A percentile compares a stretch with the other conserved stretches of the same genome.
These are phyloP conservation scores for Suhomyces coccinellae DNA, from an alignment of 1,139 yeast genomes.

Conservation along the genomic window DNA sequence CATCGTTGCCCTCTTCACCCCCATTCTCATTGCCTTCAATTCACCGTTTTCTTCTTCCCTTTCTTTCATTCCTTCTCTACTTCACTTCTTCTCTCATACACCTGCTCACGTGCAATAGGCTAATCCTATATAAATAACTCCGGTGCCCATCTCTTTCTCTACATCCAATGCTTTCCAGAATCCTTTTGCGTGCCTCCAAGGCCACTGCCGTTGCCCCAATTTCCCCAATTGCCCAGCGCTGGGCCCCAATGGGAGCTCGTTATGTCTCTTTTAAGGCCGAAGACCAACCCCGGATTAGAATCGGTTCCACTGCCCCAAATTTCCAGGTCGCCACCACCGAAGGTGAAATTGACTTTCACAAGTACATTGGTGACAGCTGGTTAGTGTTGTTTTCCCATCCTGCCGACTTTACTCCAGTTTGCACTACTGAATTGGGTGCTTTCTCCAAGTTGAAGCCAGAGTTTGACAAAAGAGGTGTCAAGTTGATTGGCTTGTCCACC, in stretches of 20 bases:
- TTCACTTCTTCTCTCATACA: not conserved
- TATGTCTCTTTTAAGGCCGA: slow-evolving; percentile 54
- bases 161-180: slow-evolving; percentile 16
- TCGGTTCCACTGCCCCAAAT: slow-evolving; percentile 77
- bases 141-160: not conserved
- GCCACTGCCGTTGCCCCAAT: slow-evolving; percentile 6
- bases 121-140: not conserved
- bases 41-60: not conserved
- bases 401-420: slow-evolving; percentile 85
- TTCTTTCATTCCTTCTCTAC: not conserved
- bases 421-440: slow-evolving; percentile 89
- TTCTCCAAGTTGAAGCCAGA: slow-evolving; percentile 83
- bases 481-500: slow-evolving; percentile 78
- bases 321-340: slow-evolving; percentile 71
- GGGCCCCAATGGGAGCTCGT: slow-evolving; percentile 21
- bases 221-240: not conserved
- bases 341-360: slow-evolving; percentile 76
- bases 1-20: not conserved
- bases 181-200: slow-evolving; percentile 12
- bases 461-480: slow-evolving; percentile 72
- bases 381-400: slow-evolving; percentile 82
- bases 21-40: not conserved
- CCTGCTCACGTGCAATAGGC: not conserved
- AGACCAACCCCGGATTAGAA: slow-evolving; percentile 66
- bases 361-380: slow-evolving; percentile 75